Conservation (phyloP, 306 rosid species). For the Prunus dulcis region DNA sequence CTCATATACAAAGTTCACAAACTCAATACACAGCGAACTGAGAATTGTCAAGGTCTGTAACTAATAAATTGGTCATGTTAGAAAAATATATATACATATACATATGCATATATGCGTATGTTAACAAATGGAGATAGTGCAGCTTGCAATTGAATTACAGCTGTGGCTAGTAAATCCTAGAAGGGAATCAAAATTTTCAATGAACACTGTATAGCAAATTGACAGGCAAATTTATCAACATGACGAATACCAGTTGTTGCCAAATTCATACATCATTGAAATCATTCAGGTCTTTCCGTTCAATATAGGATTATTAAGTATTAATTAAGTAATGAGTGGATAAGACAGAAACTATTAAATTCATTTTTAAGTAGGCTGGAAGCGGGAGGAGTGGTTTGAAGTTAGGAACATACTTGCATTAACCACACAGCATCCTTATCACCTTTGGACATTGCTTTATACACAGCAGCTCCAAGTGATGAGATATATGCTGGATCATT, state of each 20-base stretch:
- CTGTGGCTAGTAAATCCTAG: background rate
- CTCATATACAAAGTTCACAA: background rate
- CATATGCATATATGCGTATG: background rate
- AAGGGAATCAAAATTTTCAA: background rate
- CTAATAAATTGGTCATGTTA: background rate
- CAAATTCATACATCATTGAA: background rate
- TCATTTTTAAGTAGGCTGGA: slow-evolving; percentile 11
- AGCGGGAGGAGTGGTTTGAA: slow-evolving; percentile 12
- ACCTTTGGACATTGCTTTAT: slow-evolving; percentile 79
- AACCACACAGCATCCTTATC: slow-evolving; percentile 96
- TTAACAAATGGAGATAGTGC: background rate
- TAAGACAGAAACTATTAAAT: background rate
- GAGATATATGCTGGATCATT: slow-evolving; percentile 71
- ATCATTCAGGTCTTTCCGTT: background rate
- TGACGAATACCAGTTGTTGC: background rate
- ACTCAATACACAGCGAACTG: background rate
- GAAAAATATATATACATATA: background rate
- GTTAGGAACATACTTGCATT: slow-evolving; percentile 82
- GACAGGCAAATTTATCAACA: background rate
- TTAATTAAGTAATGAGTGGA: background rate
- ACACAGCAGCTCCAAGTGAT: slow-evolving; percentile 87
- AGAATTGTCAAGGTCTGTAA: background rate
- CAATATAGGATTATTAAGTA: no score
- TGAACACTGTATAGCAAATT: background rate
- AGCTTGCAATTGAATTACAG: background rate